A percentile compares a stretch with the other conserved stretches of the same genome.
Conservation (phyloP, 2,329 filamentous ascomycete species). For the Arthrobotrys sinensis region DNA sequence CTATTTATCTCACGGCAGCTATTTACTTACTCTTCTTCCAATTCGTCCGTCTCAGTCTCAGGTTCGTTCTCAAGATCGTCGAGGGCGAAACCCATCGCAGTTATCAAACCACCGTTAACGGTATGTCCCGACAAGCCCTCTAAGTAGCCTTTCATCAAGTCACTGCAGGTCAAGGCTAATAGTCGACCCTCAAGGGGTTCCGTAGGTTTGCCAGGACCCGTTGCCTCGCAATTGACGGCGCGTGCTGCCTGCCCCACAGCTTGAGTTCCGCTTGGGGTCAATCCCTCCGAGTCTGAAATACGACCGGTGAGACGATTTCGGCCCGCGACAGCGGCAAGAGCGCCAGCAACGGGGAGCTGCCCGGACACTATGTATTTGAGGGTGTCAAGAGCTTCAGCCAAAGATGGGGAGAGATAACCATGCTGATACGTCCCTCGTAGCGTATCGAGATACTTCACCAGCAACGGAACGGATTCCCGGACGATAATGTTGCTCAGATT, state of each 20-base stretch:
- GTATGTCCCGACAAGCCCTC: not conserved
- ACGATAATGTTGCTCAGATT: constrained; percentile 42
- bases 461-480: constrained; percentile 21
- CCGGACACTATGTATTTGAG: constrained; percentile 12
- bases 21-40: constrained; percentile 28
- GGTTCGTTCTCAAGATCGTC: not conserved
- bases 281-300: not conserved
- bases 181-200: constrained; percentile 2
- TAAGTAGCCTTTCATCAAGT: constrained; percentile 4
- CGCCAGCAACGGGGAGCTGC: not conserved
- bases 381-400: constrained; percentile 17
- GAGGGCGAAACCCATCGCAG: constrained; percentile 9
- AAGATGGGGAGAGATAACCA: constrained; percentile 11
- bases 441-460: not conserved
- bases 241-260: not conserved
- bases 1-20: not conserved
- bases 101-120: constrained; percentile 8
- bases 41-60: not conserved
- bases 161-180: not conserved
- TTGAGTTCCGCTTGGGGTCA: not conserved
- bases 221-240: not conserved
- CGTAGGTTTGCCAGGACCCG: not conserved
- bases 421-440: constrained; percentile 12
- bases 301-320: not conserved
- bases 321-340: not conserved